These are phyloP conservation scores for Fremontodendron californicum DNA, from an alignment of 345 rosid genomes.

Conservation along the genomic window DNA sequence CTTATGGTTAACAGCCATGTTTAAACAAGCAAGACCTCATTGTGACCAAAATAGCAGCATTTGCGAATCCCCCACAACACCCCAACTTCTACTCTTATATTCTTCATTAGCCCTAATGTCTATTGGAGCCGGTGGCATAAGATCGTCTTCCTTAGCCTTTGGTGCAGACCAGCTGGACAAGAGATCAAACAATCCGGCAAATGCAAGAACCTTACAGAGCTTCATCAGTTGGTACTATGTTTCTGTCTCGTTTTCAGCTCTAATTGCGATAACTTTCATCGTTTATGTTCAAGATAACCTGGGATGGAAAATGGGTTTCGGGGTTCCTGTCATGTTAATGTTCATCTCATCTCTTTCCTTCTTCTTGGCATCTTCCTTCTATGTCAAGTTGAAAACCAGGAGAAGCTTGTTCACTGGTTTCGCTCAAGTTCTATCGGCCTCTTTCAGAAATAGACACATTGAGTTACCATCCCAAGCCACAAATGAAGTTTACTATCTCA, in stretches of 20 bases:
- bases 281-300: conserved; percentile 48
- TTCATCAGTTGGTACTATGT: conserved; percentile 51
- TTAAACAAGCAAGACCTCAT: conserved; percentile 25
- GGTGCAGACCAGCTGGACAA: conserved; percentile 51
- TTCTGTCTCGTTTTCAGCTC: conserved; percentile 20
- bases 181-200: neutral
- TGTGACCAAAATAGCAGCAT: conserved; percentile 23
- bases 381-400: conserved; percentile 32
- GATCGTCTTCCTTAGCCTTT: conserved; percentile 51
- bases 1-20: conserved; percentile 35
- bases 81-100: conserved; percentile 31
- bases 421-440: conserved; percentile 41
- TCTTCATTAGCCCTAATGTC: conserved; percentile 42
- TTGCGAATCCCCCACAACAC: conserved; percentile 25
- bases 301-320: conserved; percentile 62
- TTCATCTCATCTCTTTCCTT: conserved; percentile 37
- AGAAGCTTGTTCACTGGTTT: conserved; percentile 38
- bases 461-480: conserved; percentile 18
- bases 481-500: conserved; percentile 8
- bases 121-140: conserved; percentile 58
- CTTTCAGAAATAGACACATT: conserved; percentile 28
- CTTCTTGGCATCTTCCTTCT: conserved; percentile 39
- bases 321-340: conserved; percentile 40
- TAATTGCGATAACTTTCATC: conserved; percentile 35
- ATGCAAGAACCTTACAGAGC: conserved; percentile 27